Percentiles rank a stretch among this genome's conserved stretches.
phyloP scores from a whole-genome alignment of 768 basidiomycete genomes.

The Russula earlei region DNA sequence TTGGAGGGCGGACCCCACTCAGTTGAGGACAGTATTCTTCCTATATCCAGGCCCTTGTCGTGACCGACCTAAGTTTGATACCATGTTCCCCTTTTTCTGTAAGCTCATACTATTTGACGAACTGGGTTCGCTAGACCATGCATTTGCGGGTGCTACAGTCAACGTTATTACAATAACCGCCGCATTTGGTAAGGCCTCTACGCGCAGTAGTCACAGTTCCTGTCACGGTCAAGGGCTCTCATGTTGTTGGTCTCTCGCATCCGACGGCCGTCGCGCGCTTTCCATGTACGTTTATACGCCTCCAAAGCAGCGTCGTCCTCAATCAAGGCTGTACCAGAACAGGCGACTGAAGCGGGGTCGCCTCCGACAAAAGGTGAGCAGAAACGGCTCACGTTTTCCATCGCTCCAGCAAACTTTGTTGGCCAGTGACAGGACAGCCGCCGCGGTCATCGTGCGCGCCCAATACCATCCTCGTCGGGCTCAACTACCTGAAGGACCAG shows the following conservation, averaged over 20 bases:
- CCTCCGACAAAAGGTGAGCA: not conserved
- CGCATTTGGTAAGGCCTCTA: not conserved
- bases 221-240: not conserved
- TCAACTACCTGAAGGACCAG: conserved; percentile 79
- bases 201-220: not conserved
- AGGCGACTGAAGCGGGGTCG: not conserved
- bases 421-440: not conserved
- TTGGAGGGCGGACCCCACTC: not conserved
- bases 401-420: not conserved
- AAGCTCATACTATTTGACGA: too few relatives aligned
- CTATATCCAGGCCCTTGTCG: too few relatives aligned
- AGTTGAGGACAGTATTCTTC: not conserved
- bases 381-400: not conserved
- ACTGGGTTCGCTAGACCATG: too few relatives aligned
- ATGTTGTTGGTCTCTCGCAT: not conserved
- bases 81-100: too few relatives aligned
- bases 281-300: not conserved
- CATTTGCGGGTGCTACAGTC: too few relatives aligned
- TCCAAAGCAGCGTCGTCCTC: not conserved
- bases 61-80: too few relatives aligned
- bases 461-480: conserved; percentile 69
- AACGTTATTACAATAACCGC: too few relatives aligned
- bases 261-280: not conserved
- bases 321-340: not conserved
- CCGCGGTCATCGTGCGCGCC: conserved; percentile 51